Evolutionary conservation across 768 basidiomycete genomes (phyloP).

Genomic region (Albatrellus ellisii): DNA sequence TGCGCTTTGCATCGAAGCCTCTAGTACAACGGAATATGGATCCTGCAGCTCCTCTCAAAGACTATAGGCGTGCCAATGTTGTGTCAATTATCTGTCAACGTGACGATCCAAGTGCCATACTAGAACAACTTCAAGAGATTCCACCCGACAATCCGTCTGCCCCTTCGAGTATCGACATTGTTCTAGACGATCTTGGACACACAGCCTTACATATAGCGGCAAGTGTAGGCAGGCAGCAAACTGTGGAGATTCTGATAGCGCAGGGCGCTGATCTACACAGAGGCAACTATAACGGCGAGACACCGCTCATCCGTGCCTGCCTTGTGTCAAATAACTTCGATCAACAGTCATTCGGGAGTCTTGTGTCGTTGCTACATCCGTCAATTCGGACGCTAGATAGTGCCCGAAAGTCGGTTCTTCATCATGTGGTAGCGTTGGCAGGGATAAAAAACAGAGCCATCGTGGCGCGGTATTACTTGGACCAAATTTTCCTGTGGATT

Average conservation of each 20-base stretch:
- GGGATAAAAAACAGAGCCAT: constrained; percentile 82
- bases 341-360: constrained; percentile 52
- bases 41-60: constrained; percentile 31
- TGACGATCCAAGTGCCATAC: constrained; percentile 50
- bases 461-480: constrained; percentile 83
- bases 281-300: constrained; percentile 91
- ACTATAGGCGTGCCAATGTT: constrained; percentile 46
- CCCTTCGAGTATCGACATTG: constrained; percentile 53
- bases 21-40: constrained; percentile 39
- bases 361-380: constrained; percentile 50
- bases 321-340: constrained; percentile 83
- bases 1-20: constrained; percentile 61
- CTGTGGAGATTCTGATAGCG: constrained; percentile 55
- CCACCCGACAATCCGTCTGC: constrained; percentile 27
- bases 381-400: constrained; percentile 86
- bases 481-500: constrained; percentile 79
- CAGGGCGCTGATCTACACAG: constrained; percentile 80
- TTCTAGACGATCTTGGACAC: constrained; percentile 91
- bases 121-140: constrained; percentile 56
- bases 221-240: constrained; percentile 60
- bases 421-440: constrained; percentile 84
- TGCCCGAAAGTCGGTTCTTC: constrained; percentile 72
- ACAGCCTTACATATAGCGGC: constrained; percentile 90
- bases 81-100: constrained; percentile 53
- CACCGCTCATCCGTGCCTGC: constrained; percentile 84